Evolutionary conservation across 345 rosid species (phyloP).

Genomic region (Euphorbia lathyris): DNA sequence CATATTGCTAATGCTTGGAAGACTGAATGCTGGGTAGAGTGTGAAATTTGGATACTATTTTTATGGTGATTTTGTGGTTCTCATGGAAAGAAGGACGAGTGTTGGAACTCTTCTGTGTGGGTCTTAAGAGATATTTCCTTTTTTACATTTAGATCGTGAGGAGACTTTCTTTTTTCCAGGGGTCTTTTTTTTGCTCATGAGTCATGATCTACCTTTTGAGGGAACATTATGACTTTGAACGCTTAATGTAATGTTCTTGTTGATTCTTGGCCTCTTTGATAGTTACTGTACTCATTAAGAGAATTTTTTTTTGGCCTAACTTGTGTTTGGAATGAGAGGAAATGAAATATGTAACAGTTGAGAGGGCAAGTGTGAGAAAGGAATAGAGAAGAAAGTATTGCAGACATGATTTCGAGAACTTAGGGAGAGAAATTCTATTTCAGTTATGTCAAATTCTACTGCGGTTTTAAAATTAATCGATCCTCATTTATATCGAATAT

Average conservation of each 20-base stretch:
- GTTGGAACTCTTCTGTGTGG: neutral
- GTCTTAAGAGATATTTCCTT: neutral
- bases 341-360: no score
- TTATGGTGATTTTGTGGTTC: neutral
- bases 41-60: neutral
- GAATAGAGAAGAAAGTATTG: no score
- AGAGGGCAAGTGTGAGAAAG: no score
- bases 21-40: neutral
- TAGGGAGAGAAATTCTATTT: no score
- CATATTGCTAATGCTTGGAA: neutral
- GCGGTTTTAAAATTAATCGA: no score
- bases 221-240: neutral
- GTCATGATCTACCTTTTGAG: neutral
- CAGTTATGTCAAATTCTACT: no score
- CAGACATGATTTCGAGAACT: no score
- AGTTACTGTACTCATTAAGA: no score
- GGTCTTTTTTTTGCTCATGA: neutral
- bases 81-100: neutral
- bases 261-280: constrained; percentile 11
- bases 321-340: no score
- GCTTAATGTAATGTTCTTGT: constrained; percentile 11
- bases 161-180: neutral
- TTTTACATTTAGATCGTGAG: neutral
- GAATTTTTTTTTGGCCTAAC: no score
- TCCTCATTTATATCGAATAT: no score